Evolutionary conservation across 805 yeast genomes (phyloP).

Genomic region (Millerago galiae): DNA sequence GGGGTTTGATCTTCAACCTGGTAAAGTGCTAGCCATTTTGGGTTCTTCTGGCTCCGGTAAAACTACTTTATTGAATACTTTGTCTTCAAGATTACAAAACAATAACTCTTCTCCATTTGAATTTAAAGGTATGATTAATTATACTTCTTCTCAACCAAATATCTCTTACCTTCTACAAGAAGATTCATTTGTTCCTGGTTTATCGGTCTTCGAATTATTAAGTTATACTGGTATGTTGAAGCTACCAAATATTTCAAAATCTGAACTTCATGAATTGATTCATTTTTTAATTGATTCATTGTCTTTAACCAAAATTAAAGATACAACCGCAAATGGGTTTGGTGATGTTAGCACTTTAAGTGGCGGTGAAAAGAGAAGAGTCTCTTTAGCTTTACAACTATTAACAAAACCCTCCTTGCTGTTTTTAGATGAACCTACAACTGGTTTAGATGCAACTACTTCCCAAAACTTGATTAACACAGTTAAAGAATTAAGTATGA

Average conservation of each 20-base stretch:
- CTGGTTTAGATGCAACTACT: constrained; percentile 77
- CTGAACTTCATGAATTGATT: constrained; percentile 44
- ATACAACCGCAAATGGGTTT: constrained; percentile 40
- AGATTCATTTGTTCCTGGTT: constrained; percentile 63
- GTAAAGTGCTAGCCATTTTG: constrained; percentile 68
- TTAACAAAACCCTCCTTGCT: constrained; percentile 69
- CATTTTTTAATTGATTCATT: constrained; percentile 55
- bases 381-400: constrained; percentile 73
- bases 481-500: constrained; percentile 46
- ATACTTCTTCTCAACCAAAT: constrained; percentile 20
- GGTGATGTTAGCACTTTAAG: constrained; percentile 48
- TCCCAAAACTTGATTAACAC: constrained; percentile 60
- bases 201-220: constrained; percentile 69
- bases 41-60: constrained; percentile 90
- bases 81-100: constrained; percentile 43
- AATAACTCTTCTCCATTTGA: constrained; percentile 25
- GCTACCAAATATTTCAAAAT: constrained; percentile 40
- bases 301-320: constrained; percentile 58
- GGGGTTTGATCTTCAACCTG: constrained; percentile 52
- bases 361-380: constrained; percentile 80
- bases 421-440: constrained; percentile 83
- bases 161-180: constrained; percentile 68
- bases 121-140: constrained; percentile 37
- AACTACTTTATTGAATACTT: constrained; percentile 66
- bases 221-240: constrained; percentile 66